Evolutionary conservation across 352 stramenopile genomes (phyloP), one percentile per base, ranked within the genome.

Genomic region (Phytopythium montanum): DNA sequence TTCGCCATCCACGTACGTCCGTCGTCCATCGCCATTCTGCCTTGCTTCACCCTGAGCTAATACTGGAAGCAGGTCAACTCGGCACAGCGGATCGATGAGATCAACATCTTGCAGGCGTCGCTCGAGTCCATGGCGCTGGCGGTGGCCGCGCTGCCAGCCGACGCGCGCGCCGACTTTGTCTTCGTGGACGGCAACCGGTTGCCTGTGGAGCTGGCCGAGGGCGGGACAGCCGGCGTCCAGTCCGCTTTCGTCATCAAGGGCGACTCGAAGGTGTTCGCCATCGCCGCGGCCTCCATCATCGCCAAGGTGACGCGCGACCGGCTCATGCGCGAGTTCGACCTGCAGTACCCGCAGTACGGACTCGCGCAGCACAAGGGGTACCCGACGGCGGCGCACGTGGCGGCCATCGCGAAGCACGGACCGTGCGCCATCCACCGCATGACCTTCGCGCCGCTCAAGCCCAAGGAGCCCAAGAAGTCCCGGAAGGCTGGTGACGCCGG

Each of bases 101-200:
- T 99, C 64, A 99, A 99, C 73, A 99, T 99, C 70, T 76, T 99
- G 31, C 95, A 99, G 81, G 97, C 97, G 19, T 98, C 96, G 16
- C 75, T 99, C 41, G 82, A 98, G 66, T 95, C 82, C 13, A 99
- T 99, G 33, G 66, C 70, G 29, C 71, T 97, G 28, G 65, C 61
- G 25, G 54, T 75, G 19, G 60, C 66, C n/a, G 67, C 74, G 21
- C 53, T 59, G n/a, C 60, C 56, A 25, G 60, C 66, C 1, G 55
- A 54, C 31, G 29, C 29, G 21, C 55, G 29, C 48, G 66, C 65
- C 36, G 84, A 92, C 46, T 96, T 97, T 60, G 93, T 97, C 39
- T 83, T 99, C 6, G 88, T 99, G 50, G 97, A 99, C 75, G 97
- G 97, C 41, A 99, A 99, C 64, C 87, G 90, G 64, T 69, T 98